phyloP scores from a whole-genome alignment of 2,329 filamentous ascomycete species.

The Colletotrichum cereale region DNA sequence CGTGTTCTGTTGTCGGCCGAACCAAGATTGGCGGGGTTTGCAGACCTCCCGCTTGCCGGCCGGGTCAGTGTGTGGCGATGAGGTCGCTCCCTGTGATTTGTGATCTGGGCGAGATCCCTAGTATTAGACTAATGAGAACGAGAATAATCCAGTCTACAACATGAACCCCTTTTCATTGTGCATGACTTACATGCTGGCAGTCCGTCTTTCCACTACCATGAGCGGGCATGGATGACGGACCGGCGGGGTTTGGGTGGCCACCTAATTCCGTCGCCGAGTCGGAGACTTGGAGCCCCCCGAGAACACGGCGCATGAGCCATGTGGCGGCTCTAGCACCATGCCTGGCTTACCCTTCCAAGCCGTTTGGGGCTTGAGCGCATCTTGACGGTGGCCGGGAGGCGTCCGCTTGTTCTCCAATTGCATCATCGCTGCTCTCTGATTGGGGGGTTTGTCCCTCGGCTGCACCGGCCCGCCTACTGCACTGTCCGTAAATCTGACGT shows the following conservation, averaged over 20 bases:
- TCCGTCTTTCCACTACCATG: slow-evolving; percentile 9
- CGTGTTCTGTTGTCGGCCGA: slow-evolving; percentile 4
- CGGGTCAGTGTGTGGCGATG: slow-evolving; percentile 29
- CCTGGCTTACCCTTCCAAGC: background rate
- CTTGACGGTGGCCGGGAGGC: slow-evolving; percentile 1
- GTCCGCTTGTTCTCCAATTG: slow-evolving; percentile 12
- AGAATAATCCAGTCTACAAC: background rate
- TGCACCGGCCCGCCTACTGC: slow-evolving; percentile 12
- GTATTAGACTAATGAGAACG: background rate
- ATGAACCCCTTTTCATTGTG: background rate
- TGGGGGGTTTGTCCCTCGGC: background rate
- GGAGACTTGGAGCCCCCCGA: slow-evolving; percentile 27
- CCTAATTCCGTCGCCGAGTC: slow-evolving; percentile 13
- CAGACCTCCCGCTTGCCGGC: slow-evolving; percentile 25
- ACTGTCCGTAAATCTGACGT: slow-evolving; percentile 30
- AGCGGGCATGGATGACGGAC: slow-evolving; percentile 13
- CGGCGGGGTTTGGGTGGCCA: slow-evolving; percentile 19
- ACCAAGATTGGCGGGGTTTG: slow-evolving; percentile 28
- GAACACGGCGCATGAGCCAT: slow-evolving; percentile 8
- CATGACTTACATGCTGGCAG: slow-evolving; percentile 12
- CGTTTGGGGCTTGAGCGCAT: background rate
- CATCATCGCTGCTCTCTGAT: slow-evolving; percentile 22
- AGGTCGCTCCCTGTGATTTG: slow-evolving; percentile 25
- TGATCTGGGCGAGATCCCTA: background rate
- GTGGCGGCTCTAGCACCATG: background rate